Percentiles rank a stretch among this genome's conserved stretches.
These are phyloP conservation scores for Asclepias syriaca DNA, from an alignment of 257 asterid species.

Conservation along the genomic window DNA sequence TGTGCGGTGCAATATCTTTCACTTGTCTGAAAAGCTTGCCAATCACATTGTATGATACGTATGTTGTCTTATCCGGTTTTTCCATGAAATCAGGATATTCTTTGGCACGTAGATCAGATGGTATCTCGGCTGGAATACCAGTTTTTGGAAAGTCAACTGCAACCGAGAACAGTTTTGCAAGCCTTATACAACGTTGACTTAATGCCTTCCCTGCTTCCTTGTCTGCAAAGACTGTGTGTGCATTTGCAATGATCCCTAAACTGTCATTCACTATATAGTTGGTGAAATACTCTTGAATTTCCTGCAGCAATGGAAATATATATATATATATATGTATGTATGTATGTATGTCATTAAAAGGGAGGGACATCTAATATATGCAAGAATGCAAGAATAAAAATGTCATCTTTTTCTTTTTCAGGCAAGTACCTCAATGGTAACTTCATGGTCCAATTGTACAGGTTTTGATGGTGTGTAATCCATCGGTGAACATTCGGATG, in stretches of 20 bases:
- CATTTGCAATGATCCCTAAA: conserved; percentile 69
- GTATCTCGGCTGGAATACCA: conserved; percentile 82
- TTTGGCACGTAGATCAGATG: conserved; percentile 59
- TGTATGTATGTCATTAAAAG: too few species aligned
- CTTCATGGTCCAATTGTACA: conserved; percentile 50
- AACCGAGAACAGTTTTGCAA: conserved; percentile 56
- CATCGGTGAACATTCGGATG: conserved; percentile 46
- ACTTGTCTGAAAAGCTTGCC: conserved; percentile 81
- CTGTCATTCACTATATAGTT: conserved; percentile 80
- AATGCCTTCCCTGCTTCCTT: conserved; percentile 46
- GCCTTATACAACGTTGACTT: conserved; percentile 48
- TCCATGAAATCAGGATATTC: conserved; percentile 95
- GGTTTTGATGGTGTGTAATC: conserved; percentile 66
- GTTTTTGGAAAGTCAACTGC: conserved; percentile 95
- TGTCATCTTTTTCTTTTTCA: not conserved
- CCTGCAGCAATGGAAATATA: conserved; percentile 32
- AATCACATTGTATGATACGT: conserved; percentile 45
- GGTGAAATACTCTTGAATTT: conserved; percentile 74
- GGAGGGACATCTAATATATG: not conserved
- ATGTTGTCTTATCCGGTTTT: conserved; percentile 56
- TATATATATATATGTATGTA: too few species aligned
- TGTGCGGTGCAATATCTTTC: conserved; percentile 44
- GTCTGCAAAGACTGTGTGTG: conserved; percentile 81
- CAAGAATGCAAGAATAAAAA: not conserved
- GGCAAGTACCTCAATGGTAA: conserved; percentile 63